Evolutionary conservation across 2,329 filamentous ascomycete species (phyloP).

Genomic region (Ophiostoma piceae): DNA sequence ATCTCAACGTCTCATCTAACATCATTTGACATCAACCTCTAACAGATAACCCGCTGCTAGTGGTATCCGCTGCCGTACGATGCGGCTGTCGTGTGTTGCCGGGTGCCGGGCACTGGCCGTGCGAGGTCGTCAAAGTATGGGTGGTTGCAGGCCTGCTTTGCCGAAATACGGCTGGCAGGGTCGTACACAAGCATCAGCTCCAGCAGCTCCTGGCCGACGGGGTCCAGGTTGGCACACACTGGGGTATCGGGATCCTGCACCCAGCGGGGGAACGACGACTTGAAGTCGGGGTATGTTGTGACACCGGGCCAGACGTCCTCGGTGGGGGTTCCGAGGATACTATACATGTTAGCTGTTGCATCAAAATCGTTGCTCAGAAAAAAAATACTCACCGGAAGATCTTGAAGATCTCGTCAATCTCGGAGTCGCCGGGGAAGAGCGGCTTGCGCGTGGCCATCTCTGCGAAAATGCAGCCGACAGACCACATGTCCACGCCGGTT

Average conservation of each 20-base stretch:
- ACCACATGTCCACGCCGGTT: slow-evolving; percentile 94
- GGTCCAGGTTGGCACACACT: slow-evolving; percentile 66
- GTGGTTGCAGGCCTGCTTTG: slow-evolving; percentile 79
- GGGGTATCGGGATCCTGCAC: slow-evolving; percentile 58
- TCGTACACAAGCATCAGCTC: slow-evolving; percentile 73
- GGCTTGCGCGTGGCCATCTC: slow-evolving; percentile 91
- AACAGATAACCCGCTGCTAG: slow-evolving; percentile 28
- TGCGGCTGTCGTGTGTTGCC: slow-evolving; percentile 19
- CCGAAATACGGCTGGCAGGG: slow-evolving; percentile 75
- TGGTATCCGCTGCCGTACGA: slow-evolving; percentile 32
- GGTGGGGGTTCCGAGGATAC: slow-evolving; percentile 69
- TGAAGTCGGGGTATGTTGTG: slow-evolving; percentile 84
- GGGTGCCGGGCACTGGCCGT: background rate
- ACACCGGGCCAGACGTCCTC: slow-evolving; percentile 80
- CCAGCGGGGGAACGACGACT: slow-evolving; percentile 84
- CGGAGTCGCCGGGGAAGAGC: slow-evolving; percentile 81
- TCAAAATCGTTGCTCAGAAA: too few species aligned
- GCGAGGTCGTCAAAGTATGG: slow-evolving; percentile 61
- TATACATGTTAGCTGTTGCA: background rate
- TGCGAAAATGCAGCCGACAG: slow-evolving; percentile 82
- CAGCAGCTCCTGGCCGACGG: slow-evolving; percentile 60
- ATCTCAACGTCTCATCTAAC: background rate
- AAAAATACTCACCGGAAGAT: slow-evolving; percentile 59
- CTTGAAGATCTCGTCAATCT: slow-evolving; percentile 93
- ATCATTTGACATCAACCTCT: background rate